Percentiles rank a stretch among this genome's conserved stretches.
Conservation (phyloP, 192 early-diverging fungal genomes). For the Radiomyces spectabilis region DNA sequence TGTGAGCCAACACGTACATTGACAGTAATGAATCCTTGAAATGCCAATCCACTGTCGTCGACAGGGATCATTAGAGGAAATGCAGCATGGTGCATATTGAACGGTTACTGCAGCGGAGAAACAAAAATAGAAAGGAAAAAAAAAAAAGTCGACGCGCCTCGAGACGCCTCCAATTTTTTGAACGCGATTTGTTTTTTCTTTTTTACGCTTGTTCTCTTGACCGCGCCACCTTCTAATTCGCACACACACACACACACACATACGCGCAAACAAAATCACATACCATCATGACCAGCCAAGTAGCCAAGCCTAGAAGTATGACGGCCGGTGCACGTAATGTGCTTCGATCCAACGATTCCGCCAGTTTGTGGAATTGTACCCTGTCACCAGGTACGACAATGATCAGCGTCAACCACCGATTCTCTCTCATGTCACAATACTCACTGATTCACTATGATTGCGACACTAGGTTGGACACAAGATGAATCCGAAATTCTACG, state of each 20-base stretch:
- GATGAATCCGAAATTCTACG: conserved; percentile 79
- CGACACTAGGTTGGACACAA: conserved; percentile 75
- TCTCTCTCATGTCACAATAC: not conserved
- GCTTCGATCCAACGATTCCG: conserved; percentile 88
- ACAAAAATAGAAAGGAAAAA: not conserved
- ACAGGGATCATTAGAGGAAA: not conserved
- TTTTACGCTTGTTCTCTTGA: not conserved
- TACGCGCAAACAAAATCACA: too few relatives aligned
- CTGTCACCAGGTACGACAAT: conserved; percentile 81
- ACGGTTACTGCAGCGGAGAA: not conserved
- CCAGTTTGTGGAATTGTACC: conserved; percentile 92
- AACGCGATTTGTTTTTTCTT: too few relatives aligned
- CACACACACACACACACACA: too few relatives aligned
- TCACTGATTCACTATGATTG: not conserved
- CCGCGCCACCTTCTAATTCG: too few relatives aligned
- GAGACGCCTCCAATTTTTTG: too few relatives aligned
- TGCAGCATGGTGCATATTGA: not conserved
- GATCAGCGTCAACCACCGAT: too few relatives aligned
- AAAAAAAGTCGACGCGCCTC: not conserved
- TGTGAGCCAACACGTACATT: not conserved
- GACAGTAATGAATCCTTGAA: not conserved
- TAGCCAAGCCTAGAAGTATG: conserved; percentile 82
- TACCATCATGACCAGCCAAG: too few relatives aligned
- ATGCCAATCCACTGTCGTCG: not conserved
- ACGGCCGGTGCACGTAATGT: conserved; percentile 82